Evolutionary conservation across 805 yeast species (phyloP).

Genomic region (Myxozyma vanderwaltii): DNA sequence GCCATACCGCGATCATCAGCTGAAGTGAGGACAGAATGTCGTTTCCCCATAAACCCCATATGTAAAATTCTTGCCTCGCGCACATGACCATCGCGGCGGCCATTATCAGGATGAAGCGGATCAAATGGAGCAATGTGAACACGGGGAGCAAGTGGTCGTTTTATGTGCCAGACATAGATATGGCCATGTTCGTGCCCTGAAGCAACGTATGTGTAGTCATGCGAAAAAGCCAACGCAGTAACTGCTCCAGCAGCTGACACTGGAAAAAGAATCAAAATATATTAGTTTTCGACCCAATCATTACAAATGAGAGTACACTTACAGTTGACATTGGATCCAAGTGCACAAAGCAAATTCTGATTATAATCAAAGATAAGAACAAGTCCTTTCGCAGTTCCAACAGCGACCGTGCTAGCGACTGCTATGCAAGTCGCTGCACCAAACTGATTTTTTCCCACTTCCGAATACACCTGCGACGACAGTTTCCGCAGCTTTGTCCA

Average conservation of each 20-base stretch:
- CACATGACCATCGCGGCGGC: constrained; percentile 45
- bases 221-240: constrained; percentile 58
- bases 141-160: constrained; percentile 40
- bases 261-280: constrained; percentile 23
- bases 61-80: constrained; percentile 47
- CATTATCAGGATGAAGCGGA: constrained; percentile 20
- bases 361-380: constrained; percentile 68
- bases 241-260: constrained; percentile 51
- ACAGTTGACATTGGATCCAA: constrained; percentile 42
- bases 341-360: constrained; percentile 56
- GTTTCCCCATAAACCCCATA: constrained; percentile 51
- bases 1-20: constrained; percentile 61
- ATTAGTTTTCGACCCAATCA: background rate
- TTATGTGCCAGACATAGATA: constrained; percentile 68
- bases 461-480: constrained; percentile 45
- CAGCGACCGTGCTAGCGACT: constrained; percentile 52
- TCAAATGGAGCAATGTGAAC: constrained; percentile 41
- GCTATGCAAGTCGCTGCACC: constrained; percentile 57
- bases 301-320: background rate
- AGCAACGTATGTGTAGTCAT: constrained; percentile 69
- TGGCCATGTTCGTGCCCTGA: constrained; percentile 70
- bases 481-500: constrained; percentile 50
- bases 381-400: constrained; percentile 73
- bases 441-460: constrained; percentile 42
- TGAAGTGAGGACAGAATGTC: constrained; percentile 59